Conservation (phyloP, 371 early-diverging fungal species). For the Saksenaea vasiformis region DNA sequence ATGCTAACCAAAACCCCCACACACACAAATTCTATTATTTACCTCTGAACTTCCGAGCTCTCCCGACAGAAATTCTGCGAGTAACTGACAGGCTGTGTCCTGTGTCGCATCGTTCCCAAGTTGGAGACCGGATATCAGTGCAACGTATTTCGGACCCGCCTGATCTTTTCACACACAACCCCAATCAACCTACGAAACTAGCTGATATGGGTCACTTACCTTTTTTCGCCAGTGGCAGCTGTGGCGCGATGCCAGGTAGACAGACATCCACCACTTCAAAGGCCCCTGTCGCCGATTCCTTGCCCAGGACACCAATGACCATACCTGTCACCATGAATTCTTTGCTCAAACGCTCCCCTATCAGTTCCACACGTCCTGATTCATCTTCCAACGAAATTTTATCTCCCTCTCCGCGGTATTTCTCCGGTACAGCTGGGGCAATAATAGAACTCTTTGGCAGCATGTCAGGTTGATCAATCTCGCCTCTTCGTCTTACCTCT, state of each 20-base stretch:
- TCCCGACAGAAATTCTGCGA: constrained; percentile 81
- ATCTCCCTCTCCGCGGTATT: constrained; percentile 68
- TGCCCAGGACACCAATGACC: constrained; percentile 78
- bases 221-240: constrained; percentile 34
- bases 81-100: constrained; percentile 64
- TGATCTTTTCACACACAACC: constrained; percentile 1
- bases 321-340: constrained; percentile 71
- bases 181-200: not conserved
- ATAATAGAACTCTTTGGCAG: constrained; percentile 61
- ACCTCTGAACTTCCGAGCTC: constrained; percentile 64
- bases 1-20: not conserved
- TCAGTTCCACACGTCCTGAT: constrained; percentile 79
- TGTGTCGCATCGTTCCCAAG: constrained; percentile 53
- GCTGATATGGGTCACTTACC: constrained; percentile 17
- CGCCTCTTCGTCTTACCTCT: constrained; percentile 51
- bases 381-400: constrained; percentile 86
- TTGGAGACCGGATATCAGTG: constrained; percentile 80
- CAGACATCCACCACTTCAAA: constrained; percentile 88
- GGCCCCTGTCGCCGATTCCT: constrained; percentile 62
- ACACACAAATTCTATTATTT: constrained; percentile 2
- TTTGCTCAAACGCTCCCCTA: constrained; percentile 54
- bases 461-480: not conserved
- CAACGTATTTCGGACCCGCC: constrained; percentile 64
- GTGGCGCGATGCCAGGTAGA: constrained; percentile 68
- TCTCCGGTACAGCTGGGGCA: constrained; percentile 61